These are phyloP conservation scores for Myriosclerotinia duriaeana DNA, from an alignment of 2,329 filamentous ascomycete species.

Conservation along the genomic window DNA sequence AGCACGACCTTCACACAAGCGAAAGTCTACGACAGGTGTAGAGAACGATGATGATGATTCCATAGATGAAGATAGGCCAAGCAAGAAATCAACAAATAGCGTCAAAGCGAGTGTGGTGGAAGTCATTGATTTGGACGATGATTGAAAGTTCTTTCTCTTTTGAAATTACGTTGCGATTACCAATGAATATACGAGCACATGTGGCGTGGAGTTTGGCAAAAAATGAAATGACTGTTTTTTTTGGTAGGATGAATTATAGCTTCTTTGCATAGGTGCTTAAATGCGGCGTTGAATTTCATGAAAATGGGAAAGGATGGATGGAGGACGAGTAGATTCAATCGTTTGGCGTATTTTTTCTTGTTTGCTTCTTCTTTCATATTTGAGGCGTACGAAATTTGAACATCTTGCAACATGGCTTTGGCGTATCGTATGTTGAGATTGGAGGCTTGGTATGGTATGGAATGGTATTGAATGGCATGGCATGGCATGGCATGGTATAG, in stretches of 20 bases:
- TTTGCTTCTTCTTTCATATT: conserved; percentile 7
- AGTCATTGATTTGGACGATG: conserved; percentile 37
- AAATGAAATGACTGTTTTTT: conserved; percentile 1
- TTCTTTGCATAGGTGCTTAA: conserved; percentile 14
- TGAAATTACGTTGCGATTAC: not conserved
- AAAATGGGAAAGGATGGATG: not conserved
- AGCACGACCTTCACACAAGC: conserved; percentile 25
- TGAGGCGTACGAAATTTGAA: not conserved
- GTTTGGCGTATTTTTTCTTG: conserved; percentile 8
- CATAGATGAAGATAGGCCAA: conserved; percentile 23
- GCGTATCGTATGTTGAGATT: conserved; percentile 1
- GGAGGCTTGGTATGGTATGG: not conserved
- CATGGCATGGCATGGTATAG: not conserved
- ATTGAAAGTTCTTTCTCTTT: conserved; percentile 26
- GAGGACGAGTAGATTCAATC: not conserved
- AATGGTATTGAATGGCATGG: conserved; percentile 3
- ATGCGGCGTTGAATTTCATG: conserved; percentile 1
- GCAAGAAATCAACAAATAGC: conserved; percentile 13
- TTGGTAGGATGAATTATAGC: conserved; percentile 6
- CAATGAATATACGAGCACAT: not conserved
- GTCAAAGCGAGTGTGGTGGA: conserved; percentile 27
- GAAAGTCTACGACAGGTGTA: conserved; percentile 15
- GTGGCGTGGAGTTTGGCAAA: conserved; percentile 10
- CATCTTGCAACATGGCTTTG: conserved; percentile 15
- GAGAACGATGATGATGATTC: conserved; percentile 22